Evolutionary conservation across 2,329 filamentous ascomycete genomes (phyloP).

Genomic region (Septoria linicola): DNA sequence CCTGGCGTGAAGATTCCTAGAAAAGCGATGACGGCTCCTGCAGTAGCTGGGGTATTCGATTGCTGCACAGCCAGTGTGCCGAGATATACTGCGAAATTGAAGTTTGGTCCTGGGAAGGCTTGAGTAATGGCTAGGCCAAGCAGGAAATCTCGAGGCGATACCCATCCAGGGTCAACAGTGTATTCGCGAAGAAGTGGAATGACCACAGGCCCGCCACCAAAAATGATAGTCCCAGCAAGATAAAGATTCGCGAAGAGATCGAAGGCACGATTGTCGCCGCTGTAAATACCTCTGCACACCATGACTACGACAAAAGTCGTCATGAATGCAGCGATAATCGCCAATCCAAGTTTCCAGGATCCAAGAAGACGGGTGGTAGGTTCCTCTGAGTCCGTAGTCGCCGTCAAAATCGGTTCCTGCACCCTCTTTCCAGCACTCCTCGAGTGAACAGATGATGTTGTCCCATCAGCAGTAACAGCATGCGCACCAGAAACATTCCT

Average conservation of each 20-base stretch:
- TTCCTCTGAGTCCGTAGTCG: not conserved
- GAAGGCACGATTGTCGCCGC: conserved; percentile 50
- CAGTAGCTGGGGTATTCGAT: conserved; percentile 31
- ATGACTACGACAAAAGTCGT: conserved; percentile 57
- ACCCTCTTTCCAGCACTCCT: not conserved
- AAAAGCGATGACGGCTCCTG: conserved; percentile 41
- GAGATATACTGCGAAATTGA: conserved; percentile 53
- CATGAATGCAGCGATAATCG: conserved; percentile 51
- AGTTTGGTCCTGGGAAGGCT: conserved; percentile 64
- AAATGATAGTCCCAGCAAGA: conserved; percentile 64
- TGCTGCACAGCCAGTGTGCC: conserved; percentile 41
- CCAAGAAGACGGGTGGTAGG: not conserved
- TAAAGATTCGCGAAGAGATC: conserved; percentile 71
- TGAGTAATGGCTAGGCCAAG: conserved; percentile 71
- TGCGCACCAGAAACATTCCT: not conserved
- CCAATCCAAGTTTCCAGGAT: conserved; percentile 37
- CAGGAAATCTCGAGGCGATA: conserved; percentile 67
- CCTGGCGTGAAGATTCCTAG: conserved; percentile 46
- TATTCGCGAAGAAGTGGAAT: conserved; percentile 45
- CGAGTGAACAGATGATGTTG: not conserved
- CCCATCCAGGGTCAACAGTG: conserved; percentile 67
- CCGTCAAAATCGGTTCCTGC: not conserved
- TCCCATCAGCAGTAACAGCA: not conserved
- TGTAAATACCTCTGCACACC: conserved; percentile 45
- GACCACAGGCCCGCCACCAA: conserved; percentile 48